Conservation (phyloP, 495 filamentous ascomycete species). For the Aspergillus leporis region DNA sequence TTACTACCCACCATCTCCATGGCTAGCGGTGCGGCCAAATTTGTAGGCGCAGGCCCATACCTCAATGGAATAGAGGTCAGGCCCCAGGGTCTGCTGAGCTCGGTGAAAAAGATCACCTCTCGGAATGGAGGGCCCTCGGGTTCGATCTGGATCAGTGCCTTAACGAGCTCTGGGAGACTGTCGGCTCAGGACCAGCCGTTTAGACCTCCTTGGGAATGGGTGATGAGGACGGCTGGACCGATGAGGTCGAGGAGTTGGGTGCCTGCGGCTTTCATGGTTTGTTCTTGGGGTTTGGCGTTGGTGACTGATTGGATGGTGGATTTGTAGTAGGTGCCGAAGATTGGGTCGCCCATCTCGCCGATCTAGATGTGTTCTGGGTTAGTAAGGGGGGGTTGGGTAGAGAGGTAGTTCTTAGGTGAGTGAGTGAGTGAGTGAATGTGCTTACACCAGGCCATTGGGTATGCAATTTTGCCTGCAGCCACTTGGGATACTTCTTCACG, state of each 20-base stretch:
- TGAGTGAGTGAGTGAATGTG: slow-evolving; percentile 24
- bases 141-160: slow-evolving; percentile 33
- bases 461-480: slow-evolving; percentile 46
- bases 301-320: slow-evolving; percentile 27
- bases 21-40: neutral
- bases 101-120: neutral
- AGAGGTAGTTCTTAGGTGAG: too few species aligned
- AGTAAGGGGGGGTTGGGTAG: neutral
- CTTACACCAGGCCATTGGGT: slow-evolving; percentile 55
- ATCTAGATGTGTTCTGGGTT: neutral
- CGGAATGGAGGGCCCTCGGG: slow-evolving; percentile 28
- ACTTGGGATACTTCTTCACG: slow-evolving; percentile 32
- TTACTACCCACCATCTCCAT: neutral
- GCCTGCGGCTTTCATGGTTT: slow-evolving; percentile 23
- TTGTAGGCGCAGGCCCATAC: slow-evolving; percentile 19
- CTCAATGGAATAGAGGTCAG: slow-evolving; percentile 29
- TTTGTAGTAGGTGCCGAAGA: slow-evolving; percentile 49
- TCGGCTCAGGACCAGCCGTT: slow-evolving; percentile 34
- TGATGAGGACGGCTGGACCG: slow-evolving; percentile 30
- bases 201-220: slow-evolving; percentile 33
- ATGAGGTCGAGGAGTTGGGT: slow-evolving; percentile 34
- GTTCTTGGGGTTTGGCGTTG: slow-evolving; percentile 20
- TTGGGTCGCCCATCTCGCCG: slow-evolving; percentile 40
- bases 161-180: slow-evolving; percentile 23
- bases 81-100: neutral